Percentiles rank a stretch among this genome's conserved stretches.
Conservation (phyloP, 1,139 yeast genomes). For the Zygoascus meyerae region DNA sequence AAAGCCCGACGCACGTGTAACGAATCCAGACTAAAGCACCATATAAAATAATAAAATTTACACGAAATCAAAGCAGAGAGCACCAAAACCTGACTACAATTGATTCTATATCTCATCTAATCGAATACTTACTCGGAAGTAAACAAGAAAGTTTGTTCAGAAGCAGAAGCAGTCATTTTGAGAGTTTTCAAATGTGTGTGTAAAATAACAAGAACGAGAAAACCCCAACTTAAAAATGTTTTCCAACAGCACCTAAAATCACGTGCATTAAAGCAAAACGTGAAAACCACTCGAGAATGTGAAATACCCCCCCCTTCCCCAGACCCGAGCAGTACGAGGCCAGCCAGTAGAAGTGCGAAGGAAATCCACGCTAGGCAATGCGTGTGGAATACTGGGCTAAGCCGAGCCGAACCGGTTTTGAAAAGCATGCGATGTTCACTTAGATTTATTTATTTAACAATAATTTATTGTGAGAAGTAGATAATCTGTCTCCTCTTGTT, state of each 20-base stretch:
- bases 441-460: too few species aligned
- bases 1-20: conserved; percentile 4
- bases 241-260: neutral
- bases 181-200: conserved; percentile 4
- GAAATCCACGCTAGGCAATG: neutral
- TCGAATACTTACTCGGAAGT: conserved; percentile 65
- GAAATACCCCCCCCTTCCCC: neutral
- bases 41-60: too few species aligned
- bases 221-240: neutral
- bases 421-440: too few species aligned
- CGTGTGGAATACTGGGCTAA: too few species aligned
- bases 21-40: neutral
- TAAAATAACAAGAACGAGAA: conserved; percentile 6
- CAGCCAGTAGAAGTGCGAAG: neutral
- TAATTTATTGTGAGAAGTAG: too few species aligned
- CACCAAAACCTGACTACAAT: neutral
- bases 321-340: neutral
- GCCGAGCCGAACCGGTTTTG: too few species aligned
- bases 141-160: conserved; percentile 56
- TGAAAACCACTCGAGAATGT: neutral
- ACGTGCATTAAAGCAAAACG: neutral
- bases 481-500: neutral
- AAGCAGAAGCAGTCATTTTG: conserved; percentile 28
- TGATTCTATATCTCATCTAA: neutral
- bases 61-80: neutral